phyloP scores from a whole-genome alignment of 2,329 filamentous ascomycete species.

The Pseudogymnoascus destructans region DNA sequence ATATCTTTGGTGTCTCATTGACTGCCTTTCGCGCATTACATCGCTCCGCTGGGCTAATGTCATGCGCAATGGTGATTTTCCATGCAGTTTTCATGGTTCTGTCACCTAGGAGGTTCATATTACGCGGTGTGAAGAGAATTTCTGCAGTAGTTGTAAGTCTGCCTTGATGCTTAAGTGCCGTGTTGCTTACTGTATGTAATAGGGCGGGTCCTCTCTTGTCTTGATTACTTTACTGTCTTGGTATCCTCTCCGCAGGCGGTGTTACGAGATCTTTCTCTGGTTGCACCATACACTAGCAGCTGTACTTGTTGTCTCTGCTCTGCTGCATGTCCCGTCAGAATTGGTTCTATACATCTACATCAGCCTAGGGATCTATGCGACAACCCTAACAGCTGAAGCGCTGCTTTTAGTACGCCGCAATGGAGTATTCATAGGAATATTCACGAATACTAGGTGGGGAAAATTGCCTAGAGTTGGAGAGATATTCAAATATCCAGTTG shows the following conservation, averaged over 20 bases:
- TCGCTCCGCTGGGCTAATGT: conserved; percentile 15
- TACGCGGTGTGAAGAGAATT: neutral
- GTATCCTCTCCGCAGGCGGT: conserved; percentile 12
- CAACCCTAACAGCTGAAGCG: neutral
- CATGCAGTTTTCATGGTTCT: conserved; percentile 8
- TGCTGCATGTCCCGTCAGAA: neutral
- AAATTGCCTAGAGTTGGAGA: conserved; percentile 9
- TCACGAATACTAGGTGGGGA: conserved; percentile 14
- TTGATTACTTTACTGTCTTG: conserved; percentile 14
- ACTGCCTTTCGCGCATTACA: conserved; percentile 13
- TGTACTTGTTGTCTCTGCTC: conserved; percentile 3
- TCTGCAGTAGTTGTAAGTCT: conserved; percentile 10
- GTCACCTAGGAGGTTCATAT: neutral
- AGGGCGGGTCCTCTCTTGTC: neutral
- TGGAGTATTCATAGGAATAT: conserved; percentile 13
- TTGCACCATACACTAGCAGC: conserved; percentile 12
- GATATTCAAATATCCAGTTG: neutral
- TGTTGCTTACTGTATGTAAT: neutral
- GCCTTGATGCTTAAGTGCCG: neutral
- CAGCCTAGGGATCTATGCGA: conserved; percentile 9
- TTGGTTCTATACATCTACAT: conserved; percentile 16
- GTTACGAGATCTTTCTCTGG: conserved; percentile 14
- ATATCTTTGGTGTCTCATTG: conserved; percentile 15
- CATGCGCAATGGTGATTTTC: conserved; percentile 12
- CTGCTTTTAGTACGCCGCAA: neutral